Conservation (phyloP, 2,329 filamentous ascomycete genomes). For the Simplicillium sp. region DNA sequence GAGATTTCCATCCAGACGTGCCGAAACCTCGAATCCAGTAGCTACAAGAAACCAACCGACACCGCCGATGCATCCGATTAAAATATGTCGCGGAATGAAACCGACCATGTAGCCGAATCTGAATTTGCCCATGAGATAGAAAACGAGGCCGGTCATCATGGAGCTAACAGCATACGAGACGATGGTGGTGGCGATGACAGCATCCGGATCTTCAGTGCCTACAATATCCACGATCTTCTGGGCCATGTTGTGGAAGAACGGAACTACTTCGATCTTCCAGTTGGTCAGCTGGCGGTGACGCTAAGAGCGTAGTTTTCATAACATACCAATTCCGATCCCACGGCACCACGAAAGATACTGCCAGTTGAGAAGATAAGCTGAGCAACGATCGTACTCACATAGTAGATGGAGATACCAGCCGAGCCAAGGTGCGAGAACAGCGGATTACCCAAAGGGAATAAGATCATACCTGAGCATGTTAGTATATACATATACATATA, state of each 20-base stretch:
- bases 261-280: constrained; percentile 81
- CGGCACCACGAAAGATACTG: constrained; percentile 80
- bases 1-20: constrained; percentile 75
- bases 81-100: constrained; percentile 92
- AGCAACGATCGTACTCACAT: constrained; percentile 91
- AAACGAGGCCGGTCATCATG: constrained; percentile 81
- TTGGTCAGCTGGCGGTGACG: constrained; percentile 2
- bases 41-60: constrained; percentile 91
- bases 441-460: constrained; percentile 83
- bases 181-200: constrained; percentile 90
- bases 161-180: constrained; percentile 85
- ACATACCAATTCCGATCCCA: constrained; percentile 83
- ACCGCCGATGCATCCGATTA: constrained; percentile 94
- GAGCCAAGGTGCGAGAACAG: constrained; percentile 80
- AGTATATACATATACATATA: constrained; percentile 9
- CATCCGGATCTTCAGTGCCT: constrained; percentile 70
- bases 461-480: constrained; percentile 60
- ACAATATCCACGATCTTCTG: constrained; percentile 72
- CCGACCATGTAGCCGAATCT: constrained; percentile 86
- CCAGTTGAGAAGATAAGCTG: constrained; percentile 83
- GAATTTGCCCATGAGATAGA: constrained; percentile 83
- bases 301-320: background rate
- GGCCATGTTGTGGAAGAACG: constrained; percentile 98
- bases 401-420: constrained; percentile 97
- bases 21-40: constrained; percentile 89